A percentile compares a stretch with the other conserved stretches of the same genome.
Evolutionary conservation across 2,329 filamentous ascomycete genomes (phyloP).

Genomic region (Orbilia quercus): DNA sequence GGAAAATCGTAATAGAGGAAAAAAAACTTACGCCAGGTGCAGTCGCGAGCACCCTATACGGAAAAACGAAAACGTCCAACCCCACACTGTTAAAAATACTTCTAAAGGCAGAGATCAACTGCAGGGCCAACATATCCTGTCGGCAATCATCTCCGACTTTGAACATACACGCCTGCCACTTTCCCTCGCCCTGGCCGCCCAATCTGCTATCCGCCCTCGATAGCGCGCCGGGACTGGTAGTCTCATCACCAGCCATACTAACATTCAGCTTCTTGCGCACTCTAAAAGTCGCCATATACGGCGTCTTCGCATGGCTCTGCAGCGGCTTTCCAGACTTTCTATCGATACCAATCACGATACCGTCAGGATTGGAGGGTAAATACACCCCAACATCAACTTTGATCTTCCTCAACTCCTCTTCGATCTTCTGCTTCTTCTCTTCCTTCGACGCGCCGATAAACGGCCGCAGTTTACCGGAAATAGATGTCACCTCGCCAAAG

Average conservation of each 20-base stretch:
- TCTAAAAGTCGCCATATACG: constrained; percentile 98
- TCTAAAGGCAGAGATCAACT: constrained; percentile 97
- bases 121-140: constrained; percentile 93
- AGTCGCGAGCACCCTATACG: constrained; percentile 95
- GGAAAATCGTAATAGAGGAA: background rate
- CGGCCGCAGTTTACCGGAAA: constrained; percentile 94
- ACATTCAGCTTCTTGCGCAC: constrained; percentile 80
- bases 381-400: constrained; percentile 98
- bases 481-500: constrained; percentile 94
- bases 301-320: constrained; percentile 97
- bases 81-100: constrained; percentile 96
- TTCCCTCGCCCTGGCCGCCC: constrained; percentile 75
- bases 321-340: constrained; percentile 96
- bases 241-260: constrained; percentile 62
- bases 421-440: constrained; percentile 99
- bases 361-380: constrained; percentile 94
- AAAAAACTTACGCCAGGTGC: constrained; percentile 73
- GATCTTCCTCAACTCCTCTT: constrained; percentile 97
- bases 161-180: constrained; percentile 99
- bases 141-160: constrained; percentile 99
- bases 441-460: constrained; percentile 91
- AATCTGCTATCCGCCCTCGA: constrained; percentile 59
- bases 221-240: constrained; percentile 20
- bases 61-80: constrained; percentile 95
- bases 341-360: constrained; percentile 96